Conservation (phyloP, 768 basidiomycete genomes). For the Leccinum subtestaceum region DNA sequence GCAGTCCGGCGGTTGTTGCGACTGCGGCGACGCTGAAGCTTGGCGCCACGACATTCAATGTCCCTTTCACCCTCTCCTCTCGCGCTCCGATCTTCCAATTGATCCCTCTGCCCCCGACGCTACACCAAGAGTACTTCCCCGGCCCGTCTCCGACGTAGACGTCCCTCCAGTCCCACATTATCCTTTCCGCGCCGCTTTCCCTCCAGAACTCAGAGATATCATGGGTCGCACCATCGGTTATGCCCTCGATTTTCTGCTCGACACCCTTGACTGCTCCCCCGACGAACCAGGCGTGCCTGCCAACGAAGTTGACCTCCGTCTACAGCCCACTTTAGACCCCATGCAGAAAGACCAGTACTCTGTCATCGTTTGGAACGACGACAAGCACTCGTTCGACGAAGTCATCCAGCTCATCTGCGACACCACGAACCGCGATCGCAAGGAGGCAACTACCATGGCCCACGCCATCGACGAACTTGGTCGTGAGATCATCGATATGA, state of each 20-base stretch:
- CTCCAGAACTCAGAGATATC: conserved; percentile 67
- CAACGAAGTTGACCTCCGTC: conserved; percentile 65
- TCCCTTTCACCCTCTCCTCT: conserved; percentile 66
- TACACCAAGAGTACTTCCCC: conserved; percentile 42
- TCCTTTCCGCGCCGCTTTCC: conserved; percentile 52
- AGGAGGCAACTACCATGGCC: conserved; percentile 56
- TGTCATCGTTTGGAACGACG: conserved; percentile 93
- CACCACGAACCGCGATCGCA: conserved; percentile 44
- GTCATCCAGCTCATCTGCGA: conserved; percentile 73
- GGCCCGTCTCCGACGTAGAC: conserved; percentile 42
- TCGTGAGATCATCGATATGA: conserved; percentile 80
- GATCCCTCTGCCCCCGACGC: conserved; percentile 29
- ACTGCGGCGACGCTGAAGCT: conserved; percentile 89
- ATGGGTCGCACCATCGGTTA: conserved; percentile 73
- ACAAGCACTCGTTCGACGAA: conserved; percentile 92
- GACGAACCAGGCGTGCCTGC: conserved; percentile 69
- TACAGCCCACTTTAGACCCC: conserved; percentile 75
- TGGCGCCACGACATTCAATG: conserved; percentile 73
- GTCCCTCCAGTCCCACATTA: conserved; percentile 61
- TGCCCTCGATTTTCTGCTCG: conserved; percentile 79
- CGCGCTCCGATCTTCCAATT: conserved; percentile 10
- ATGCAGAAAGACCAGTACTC: conserved; percentile 78
- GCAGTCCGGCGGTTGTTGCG: conserved; percentile 91
- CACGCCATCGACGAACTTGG: conserved; percentile 74
- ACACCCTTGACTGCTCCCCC: conserved; percentile 78